Base-by-base conservation (phyloP, 495 filamentous ascomycete genomes). In the Talaromyces stipitatus region DNA sequence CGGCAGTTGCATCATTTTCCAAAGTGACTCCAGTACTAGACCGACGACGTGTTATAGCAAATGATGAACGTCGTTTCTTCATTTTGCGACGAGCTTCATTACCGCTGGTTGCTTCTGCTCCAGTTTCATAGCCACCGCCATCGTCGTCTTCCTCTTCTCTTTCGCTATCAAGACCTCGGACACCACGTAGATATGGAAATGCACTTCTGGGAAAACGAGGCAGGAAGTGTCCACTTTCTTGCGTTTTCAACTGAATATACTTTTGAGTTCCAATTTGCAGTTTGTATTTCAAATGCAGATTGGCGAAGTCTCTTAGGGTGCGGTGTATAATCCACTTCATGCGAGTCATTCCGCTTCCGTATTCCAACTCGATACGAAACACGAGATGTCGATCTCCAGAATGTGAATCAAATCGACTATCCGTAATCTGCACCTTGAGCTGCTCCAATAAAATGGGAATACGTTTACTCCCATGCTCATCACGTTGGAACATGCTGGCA, bases 251-350 rank as follows among this genome's bases (percentile, higher is more conserved):
- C 45, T 87, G 82, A 16, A 86, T 82, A 58, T 91, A 87, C 61
- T 87, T 91, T 56, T 95, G 88, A 56, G 87, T 91, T 36, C 84
- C 81, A 29, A 88, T 78, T 47, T 90, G 85, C 48, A 95, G 69
- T 63, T 92, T 94, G 77, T 97, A 99, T 62, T 92, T 88, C 60
- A 89, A 77, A 68, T 99, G 95, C 4, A 99, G 78, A 64, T 96
- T 96, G 60, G 89, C 80, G 65, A 99, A 96, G 62, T 99, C 94
- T 61, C 83, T 80, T 54, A 97, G 78, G 23, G 88, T 87, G 23
- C 94, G 82, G 61, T 89, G 85, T 56, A 99, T 91, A 50, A 90
- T 85, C 94, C 94, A 99, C 63, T 91, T 92, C 94, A 99, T 97
- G 53, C 95, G 80, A 24, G 91, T 96, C 56, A 92, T 82, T 3